Conservation (phyloP, 305 asterid genomes). For the Salvia sclarea region DNA sequence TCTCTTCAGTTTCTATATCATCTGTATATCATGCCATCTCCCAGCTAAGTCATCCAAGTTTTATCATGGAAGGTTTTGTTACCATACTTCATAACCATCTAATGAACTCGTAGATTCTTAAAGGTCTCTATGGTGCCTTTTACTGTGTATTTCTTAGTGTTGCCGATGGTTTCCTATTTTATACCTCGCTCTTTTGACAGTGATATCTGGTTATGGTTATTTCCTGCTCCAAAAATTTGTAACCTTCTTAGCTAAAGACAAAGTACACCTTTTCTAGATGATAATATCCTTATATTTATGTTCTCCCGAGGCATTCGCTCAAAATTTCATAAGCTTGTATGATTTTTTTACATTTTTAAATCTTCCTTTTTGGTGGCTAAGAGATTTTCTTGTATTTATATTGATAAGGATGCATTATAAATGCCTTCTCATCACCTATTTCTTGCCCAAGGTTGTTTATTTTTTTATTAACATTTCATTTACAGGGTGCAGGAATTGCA, state of each 20-base stretch:
- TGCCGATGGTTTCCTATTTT: neutral
- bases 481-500: slow-evolving; percentile 93
- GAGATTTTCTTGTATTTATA: slow-evolving; percentile 13
- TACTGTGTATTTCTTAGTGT: neutral
- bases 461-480: slow-evolving; percentile 29
- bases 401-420: neutral
- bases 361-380: slow-evolving; percentile 22
- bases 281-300: slow-evolving; percentile 12
- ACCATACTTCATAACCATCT: slow-evolving; percentile 1
- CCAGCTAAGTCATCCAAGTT: slow-evolving; percentile 14
- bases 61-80: slow-evolving; percentile 8
- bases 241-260: slow-evolving; percentile 4
- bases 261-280: neutral
- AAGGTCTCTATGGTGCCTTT: neutral
- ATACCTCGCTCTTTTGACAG: slow-evolving; percentile 3
- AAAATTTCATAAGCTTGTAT: slow-evolving; percentile 13
- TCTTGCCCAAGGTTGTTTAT: slow-evolving; percentile 11
- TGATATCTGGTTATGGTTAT: neutral
- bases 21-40: slow-evolving; percentile 17
- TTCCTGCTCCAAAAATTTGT: slow-evolving; percentile 12
- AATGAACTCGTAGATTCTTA: neutral
- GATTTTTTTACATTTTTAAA: neutral
- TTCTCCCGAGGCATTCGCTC: slow-evolving; percentile 7
- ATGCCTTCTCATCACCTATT: slow-evolving; percentile 11
- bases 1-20: slow-evolving; percentile 22